Percentiles rank a stretch among this genome's conserved stretches.
Conservation (phyloP, 148 eudicot species). For the Rhododendron ovatum region DNA sequence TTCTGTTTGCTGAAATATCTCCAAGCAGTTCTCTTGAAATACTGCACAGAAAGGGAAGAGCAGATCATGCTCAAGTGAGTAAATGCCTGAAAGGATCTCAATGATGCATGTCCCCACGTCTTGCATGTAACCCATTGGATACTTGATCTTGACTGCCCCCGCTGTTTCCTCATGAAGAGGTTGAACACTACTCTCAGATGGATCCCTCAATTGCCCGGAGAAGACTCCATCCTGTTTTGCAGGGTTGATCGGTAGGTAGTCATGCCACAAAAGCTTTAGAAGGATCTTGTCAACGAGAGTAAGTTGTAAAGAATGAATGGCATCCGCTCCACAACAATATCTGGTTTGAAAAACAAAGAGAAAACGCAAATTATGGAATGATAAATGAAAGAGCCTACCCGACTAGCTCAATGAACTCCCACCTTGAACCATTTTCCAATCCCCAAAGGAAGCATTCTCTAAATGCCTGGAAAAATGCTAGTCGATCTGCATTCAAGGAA, state of each 20-base stretch:
- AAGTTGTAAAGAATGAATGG: slow-evolving; percentile 33
- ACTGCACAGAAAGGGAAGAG: slow-evolving; percentile 49
- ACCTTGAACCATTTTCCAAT: slow-evolving; percentile 71
- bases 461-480: slow-evolving; percentile 61
- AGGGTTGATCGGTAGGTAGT: slow-evolving; percentile 37
- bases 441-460: slow-evolving; percentile 79
- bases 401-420: slow-evolving; percentile 13
- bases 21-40: slow-evolving; percentile 60
- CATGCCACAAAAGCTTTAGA: slow-evolving; percentile 68
- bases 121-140: slow-evolving; percentile 38
- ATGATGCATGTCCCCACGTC: slow-evolving; percentile 64
- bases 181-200: slow-evolving; percentile 19
- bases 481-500: slow-evolving; percentile 47
- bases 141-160: slow-evolving; percentile 30
- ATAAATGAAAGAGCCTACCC: slow-evolving; percentile 6
- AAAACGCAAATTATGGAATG: background rate
- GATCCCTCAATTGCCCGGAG: slow-evolving; percentile 19
- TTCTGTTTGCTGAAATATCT: slow-evolving; percentile 46
- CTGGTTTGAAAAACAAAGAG: slow-evolving; percentile 28
- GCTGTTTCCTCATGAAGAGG: slow-evolving; percentile 25
- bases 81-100: slow-evolving; percentile 66
- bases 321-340: slow-evolving; percentile 51
- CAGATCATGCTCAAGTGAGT: slow-evolving; percentile 37
- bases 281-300: slow-evolving; percentile 59
- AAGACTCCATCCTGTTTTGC: slow-evolving; percentile 24